These are phyloP conservation scores for Aspergillus calidoustus DNA, from an alignment of 2,329 filamentous ascomycete genomes.

Conservation along the genomic window DNA sequence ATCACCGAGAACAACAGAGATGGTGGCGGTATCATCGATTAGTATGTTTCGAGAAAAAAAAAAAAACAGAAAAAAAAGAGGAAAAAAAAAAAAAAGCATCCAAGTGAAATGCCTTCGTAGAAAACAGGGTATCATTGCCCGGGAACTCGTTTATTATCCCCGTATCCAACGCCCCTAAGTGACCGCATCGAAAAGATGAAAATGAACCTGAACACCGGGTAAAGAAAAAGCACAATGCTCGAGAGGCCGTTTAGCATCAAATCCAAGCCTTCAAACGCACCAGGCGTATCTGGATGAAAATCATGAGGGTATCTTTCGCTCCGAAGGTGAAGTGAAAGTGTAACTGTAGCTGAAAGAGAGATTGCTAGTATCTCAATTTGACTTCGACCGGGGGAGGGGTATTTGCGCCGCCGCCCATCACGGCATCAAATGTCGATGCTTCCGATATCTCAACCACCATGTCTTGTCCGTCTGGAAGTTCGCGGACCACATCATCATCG, in stretches of 20 bases:
- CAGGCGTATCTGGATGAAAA: constrained; percentile 22
- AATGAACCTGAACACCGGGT: constrained; percentile 20
- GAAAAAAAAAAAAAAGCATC: constrained; percentile 1
- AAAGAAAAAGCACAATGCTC: constrained; percentile 11
- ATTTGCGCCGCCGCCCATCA: constrained; percentile 17
- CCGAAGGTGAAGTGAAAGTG: constrained; percentile 3
- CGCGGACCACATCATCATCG: constrained; percentile 85
- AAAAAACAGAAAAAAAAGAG: not conserved
- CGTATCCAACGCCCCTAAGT: constrained; percentile 40
- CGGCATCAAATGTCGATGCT: constrained; percentile 49
- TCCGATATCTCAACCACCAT: constrained; percentile 76
- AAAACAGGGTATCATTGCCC: constrained; percentile 46
- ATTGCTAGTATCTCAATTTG: constrained; percentile 57
- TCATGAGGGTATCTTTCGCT: constrained; percentile 5
- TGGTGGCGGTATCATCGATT: constrained; percentile 29
- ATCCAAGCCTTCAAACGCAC: constrained; percentile 22
- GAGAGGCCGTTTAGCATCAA: constrained; percentile 16
- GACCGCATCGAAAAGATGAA: constrained; percentile 11
- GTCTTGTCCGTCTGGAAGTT: constrained; percentile 87
- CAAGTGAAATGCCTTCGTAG: constrained; percentile 29
- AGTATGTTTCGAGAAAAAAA: constrained; percentile 27
- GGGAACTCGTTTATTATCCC: constrained; percentile 49
- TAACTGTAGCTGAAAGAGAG: constrained; percentile 16
- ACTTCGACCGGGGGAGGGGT: constrained; percentile 47
- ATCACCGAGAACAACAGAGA: constrained; percentile 12